Conservation (phyloP, 495 filamentous ascomycete genomes). For the Xylaria venustula region DNA sequence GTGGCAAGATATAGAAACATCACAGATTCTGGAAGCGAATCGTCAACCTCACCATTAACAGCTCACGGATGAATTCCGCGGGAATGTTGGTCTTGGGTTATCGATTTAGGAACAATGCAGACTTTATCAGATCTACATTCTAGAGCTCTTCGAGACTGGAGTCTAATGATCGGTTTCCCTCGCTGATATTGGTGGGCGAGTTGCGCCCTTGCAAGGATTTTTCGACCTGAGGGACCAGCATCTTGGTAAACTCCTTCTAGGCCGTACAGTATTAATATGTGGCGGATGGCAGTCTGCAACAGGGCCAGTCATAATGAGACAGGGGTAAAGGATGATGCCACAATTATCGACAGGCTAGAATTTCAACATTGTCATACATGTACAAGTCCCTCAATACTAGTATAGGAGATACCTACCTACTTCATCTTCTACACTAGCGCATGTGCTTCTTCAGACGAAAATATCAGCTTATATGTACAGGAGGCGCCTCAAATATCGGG, state of each 20-base stretch:
- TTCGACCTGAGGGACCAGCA: constrained; percentile 4
- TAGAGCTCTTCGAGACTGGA: background rate
- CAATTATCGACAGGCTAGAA: constrained; percentile 8
- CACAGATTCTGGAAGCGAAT: background rate
- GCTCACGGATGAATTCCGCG: constrained; percentile 6
- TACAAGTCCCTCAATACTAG: background rate
- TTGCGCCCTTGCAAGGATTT: constrained; percentile 8
- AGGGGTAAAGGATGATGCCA: constrained; percentile 10
- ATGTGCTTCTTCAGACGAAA: background rate
- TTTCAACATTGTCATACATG: constrained; percentile 2
- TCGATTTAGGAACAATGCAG: background rate
- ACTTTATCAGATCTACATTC: background rate
- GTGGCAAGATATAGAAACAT: background rate
- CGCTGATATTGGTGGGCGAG: constrained; percentile 3
- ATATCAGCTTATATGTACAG: constrained; percentile 5
- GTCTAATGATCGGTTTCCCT: background rate
- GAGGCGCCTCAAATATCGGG: background rate
- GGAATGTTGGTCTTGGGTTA: background rate
- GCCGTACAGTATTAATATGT: background rate
- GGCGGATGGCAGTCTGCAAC: constrained; percentile 11
- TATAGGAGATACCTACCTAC: background rate
- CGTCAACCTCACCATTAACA: background rate
- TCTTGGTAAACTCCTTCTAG: constrained; percentile 4
- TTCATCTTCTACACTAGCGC: background rate
- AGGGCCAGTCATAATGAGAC: background rate